Base-by-base conservation (phyloP, 805 yeast species). In the Brettanomyces bruxellensis region DNA sequence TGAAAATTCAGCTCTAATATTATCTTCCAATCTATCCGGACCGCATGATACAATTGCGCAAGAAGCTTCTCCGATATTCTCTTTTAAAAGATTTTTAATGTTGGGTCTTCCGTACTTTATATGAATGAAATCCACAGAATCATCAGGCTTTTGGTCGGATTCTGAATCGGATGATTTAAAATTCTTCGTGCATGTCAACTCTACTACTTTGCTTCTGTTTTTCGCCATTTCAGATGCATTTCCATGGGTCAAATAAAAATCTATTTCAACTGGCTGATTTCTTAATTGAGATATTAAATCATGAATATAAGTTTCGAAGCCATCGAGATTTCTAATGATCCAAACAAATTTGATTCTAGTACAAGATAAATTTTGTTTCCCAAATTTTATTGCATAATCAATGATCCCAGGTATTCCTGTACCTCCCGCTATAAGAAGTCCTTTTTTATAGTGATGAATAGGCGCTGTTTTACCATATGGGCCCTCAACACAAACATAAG, bases 341-440 rank as follows among this genome's bases (percentile, higher is more conserved):
- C 95, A 86, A 25, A 75, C 56, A 48, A 84, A 68, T 47, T 74
- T 72, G 30, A 70, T 62, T 5, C 45, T 48, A 18, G 60, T 58
- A 70, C 13, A 56, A 46, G 9, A 25, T 12, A 30, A 18, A 8
- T 9, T n/a, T 18, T 28, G 34, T 18, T 18, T 18, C 18, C 28
- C 37, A 32, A 41, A 23, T 3, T 45, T 40, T 1, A 40, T 11
- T 1, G 69, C 71, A 52, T 71, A 72, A 18, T 70, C 67, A 41
- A 65, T 61, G 24, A 72, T 63, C 23, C 78, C 83, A 0, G 90
- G 82, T 42, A 81, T 68, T 41, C 91, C 91, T 43, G 76, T 73
- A 22, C 91, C 91, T 39, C 87, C 89, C 5, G 88, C 83, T 24
- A 83, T 48, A 41, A 81, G 69, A 4, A 81, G 62, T 4, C 76